phyloP scores from a whole-genome alignment of 2,329 filamentous ascomycete species.

The Pseudogymnoascus sp. region DNA sequence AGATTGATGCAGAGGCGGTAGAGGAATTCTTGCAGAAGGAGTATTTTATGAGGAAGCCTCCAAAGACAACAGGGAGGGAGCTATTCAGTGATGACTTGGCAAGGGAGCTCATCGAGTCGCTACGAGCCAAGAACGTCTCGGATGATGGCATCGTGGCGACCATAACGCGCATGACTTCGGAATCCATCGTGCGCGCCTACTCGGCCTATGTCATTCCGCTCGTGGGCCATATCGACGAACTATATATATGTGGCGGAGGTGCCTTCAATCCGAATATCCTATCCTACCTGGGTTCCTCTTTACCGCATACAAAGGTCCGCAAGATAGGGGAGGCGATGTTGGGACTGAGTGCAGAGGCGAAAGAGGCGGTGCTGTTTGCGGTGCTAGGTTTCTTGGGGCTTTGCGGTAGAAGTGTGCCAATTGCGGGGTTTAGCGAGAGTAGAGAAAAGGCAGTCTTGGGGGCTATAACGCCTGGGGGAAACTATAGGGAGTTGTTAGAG shows the following conservation, averaged over 20 bases:
- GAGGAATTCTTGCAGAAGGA: conserved; percentile 23
- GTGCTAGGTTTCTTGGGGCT: too few relatives aligned
- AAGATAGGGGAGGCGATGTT: too few relatives aligned
- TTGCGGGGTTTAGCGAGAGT: too few relatives aligned
- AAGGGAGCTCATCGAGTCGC: conserved; percentile 16
- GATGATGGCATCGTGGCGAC: conserved; percentile 20
- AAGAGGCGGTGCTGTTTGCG: too few relatives aligned
- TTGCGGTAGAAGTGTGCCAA: too few relatives aligned
- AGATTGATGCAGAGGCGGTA: conserved; percentile 13
- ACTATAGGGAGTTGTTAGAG: too few relatives aligned
- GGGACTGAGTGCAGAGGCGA: too few relatives aligned
- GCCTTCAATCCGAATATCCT: conserved; percentile 18
- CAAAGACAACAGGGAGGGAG: conserved; percentile 22
- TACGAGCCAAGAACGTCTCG: conserved; percentile 9
- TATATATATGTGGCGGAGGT: conserved; percentile 24
- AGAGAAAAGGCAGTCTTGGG: too few relatives aligned
- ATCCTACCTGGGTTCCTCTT: too few relatives aligned
- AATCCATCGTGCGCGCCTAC: conserved; percentile 18
- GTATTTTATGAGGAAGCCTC: conserved; percentile 18
- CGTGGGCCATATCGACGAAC: conserved; percentile 18
- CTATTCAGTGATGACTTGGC: conserved; percentile 15
- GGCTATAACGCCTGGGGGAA: too few relatives aligned
- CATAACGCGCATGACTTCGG: conserved; percentile 21
- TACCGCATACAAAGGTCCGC: too few relatives aligned
- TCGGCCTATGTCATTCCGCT: background rate